phyloP scores from a whole-genome alignment of 768 basidiomycete genomes.

The Serendipita indica region DNA sequence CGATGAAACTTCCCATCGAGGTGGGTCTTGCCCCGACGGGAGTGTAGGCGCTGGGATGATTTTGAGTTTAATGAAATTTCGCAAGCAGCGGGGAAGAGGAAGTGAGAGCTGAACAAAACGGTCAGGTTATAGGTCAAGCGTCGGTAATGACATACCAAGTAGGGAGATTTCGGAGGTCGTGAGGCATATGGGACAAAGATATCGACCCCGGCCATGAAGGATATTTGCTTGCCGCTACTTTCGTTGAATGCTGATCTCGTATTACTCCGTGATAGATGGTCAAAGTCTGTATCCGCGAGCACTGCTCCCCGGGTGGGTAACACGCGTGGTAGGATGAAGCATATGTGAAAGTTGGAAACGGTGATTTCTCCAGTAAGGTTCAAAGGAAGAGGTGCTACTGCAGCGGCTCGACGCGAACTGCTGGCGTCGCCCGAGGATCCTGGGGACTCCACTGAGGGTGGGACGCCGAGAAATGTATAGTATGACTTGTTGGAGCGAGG shows the following conservation, averaged over 20 bases:
- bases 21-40: constrained; percentile 49
- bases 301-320: background rate
- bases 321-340: constrained; percentile 1
- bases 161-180: constrained; percentile 58
- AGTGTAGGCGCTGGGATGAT: constrained; percentile 46
- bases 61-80: constrained; percentile 57
- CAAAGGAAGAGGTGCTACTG: background rate
- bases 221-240: constrained; percentile 39
- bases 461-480: constrained; percentile 36
- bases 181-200: constrained; percentile 57
- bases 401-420: constrained; percentile 6
- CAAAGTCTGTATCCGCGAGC: constrained; percentile 12
- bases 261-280: constrained; percentile 3
- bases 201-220: constrained; percentile 73
- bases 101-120: constrained; percentile 43
- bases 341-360: constrained; percentile 6
- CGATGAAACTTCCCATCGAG: constrained; percentile 59
- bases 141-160: constrained; percentile 31
- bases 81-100: constrained; percentile 62
- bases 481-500: constrained; percentile 46
- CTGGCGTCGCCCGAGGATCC: background rate
- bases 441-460: constrained; percentile 23
- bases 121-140: background rate
- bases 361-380: constrained; percentile 3
- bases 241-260: constrained; percentile 38